phyloP scores from a whole-genome alignment of 345 rosid genomes.

The Brassica juncea region DNA sequence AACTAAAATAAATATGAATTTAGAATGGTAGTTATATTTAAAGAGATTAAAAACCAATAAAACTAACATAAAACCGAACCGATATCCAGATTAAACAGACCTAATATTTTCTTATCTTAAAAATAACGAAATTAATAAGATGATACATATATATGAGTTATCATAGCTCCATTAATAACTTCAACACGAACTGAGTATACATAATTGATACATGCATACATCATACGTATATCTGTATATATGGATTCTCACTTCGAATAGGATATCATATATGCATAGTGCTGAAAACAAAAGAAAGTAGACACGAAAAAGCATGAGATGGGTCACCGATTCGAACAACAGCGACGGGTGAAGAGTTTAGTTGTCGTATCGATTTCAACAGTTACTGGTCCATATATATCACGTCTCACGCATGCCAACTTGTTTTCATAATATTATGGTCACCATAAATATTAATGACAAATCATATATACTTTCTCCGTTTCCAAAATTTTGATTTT shows the following conservation, averaged over 20 bases:
- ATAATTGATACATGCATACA: not conserved
- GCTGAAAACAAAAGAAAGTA: conserved; percentile 3
- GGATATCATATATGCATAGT: not conserved
- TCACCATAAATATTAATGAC: not conserved
- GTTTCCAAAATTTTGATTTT: not conserved
- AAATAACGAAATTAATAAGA: not conserved
- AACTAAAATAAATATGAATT: too few relatives aligned
- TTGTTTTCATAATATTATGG: not conserved
- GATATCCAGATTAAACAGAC: too few relatives aligned
- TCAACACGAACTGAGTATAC: not conserved
- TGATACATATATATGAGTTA: not conserved
- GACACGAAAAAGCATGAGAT: conserved; percentile 10
- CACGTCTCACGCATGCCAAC: conserved; percentile 1
- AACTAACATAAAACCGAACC: too few relatives aligned
- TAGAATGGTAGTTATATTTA: too few relatives aligned
- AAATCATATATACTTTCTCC: not conserved
- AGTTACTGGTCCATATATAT: conserved; percentile 3
- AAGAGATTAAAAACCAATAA: too few relatives aligned
- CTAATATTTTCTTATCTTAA: too few relatives aligned
- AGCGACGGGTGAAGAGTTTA: conserved; percentile 1
- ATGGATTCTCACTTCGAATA: not conserved
- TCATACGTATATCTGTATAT: not conserved
- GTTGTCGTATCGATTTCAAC: conserved; percentile 10
- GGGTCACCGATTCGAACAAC: conserved; percentile 4
- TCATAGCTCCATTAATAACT: not conserved